These are phyloP conservation scores for Zygosaccharomyces rouxii DNA, from an alignment of 805 yeast species.

Conservation along the genomic window DNA sequence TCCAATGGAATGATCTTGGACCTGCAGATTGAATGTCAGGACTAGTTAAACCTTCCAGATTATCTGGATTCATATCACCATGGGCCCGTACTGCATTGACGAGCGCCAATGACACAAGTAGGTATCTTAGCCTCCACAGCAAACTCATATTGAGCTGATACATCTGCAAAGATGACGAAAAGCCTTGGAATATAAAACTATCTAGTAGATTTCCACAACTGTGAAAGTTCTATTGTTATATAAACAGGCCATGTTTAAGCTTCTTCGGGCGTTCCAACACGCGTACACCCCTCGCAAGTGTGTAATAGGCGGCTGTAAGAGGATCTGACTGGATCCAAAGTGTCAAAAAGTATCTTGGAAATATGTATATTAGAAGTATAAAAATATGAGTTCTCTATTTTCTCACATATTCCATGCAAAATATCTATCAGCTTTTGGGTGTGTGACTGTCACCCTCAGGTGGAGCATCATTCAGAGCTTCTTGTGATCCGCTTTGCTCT, in stretches of 20 bases:
- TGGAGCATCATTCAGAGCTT: not conserved
- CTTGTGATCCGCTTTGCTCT: not conserved
- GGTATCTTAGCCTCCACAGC: not conserved
- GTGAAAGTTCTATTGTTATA: not conserved
- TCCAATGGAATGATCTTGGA: constrained; percentile 63
- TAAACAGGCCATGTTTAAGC: not conserved
- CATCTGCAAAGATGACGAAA: not conserved
- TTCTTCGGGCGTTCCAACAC: not conserved
- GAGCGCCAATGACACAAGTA: not conserved
- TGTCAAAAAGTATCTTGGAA: too few species aligned
- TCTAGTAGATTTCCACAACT: not conserved
- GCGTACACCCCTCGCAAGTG: constrained; percentile 6
- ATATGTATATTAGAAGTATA: not conserved
- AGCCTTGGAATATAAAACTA: not conserved
- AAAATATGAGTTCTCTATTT: not conserved
- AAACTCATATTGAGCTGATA: not conserved
- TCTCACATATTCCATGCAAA: constrained; percentile 1
- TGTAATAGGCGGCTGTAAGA: not conserved
- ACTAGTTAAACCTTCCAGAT: constrained; percentile 31
- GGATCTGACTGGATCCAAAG: not conserved
- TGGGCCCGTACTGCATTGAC: constrained; percentile 1
- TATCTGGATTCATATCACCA: constrained; percentile 34
- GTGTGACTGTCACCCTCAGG: not conserved
- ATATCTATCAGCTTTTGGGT: constrained; percentile 1
- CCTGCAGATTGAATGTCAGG: constrained; percentile 44